Percentiles rank a stretch among this genome's conserved stretches.
Evolutionary conservation across 805 yeast species (phyloP).

Genomic region (Myxozyma kluyveri): DNA sequence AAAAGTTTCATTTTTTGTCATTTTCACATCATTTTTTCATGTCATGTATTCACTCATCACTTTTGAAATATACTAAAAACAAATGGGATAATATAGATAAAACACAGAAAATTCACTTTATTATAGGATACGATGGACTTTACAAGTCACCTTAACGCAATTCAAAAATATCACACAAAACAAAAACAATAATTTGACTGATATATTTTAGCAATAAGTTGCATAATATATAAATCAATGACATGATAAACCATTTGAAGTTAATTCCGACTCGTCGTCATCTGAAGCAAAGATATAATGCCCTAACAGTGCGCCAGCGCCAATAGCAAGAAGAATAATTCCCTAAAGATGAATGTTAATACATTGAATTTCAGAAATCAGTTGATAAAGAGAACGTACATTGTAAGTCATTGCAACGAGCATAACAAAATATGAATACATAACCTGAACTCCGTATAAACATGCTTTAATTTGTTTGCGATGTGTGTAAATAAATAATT

Average conservation of each 20-base stretch:
- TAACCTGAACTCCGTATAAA: constrained; percentile 64
- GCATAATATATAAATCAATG: too few relatives aligned
- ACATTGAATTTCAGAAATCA: too few relatives aligned
- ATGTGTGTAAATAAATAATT: constrained; percentile 1
- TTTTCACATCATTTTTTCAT: not conserved
- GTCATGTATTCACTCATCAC: not conserved
- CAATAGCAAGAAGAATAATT: constrained; percentile 74
- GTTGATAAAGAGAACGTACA: constrained; percentile 27
- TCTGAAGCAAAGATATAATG: constrained; percentile 33
- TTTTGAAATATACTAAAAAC: too few relatives aligned
- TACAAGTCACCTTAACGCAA: too few relatives aligned
- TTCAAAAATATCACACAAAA: too few relatives aligned
- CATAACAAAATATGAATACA: constrained; percentile 54
- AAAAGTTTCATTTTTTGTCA: not conserved
- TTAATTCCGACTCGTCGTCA: not conserved
- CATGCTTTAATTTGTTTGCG: constrained; percentile 21
- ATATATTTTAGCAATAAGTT: too few relatives aligned
- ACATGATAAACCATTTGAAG: constrained; percentile 9
- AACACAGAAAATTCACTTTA: too few relatives aligned
- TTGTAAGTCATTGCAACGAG: constrained; percentile 72
- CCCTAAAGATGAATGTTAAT: constrained; percentile 41
- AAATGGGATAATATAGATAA: too few relatives aligned
- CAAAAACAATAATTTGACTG: too few relatives aligned
- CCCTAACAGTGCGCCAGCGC: constrained; percentile 67
- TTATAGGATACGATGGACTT: too few relatives aligned